Evolutionary conservation across 108 stramenopile species (phyloP).

Genomic region (Skeletonema menzelii): DNA sequence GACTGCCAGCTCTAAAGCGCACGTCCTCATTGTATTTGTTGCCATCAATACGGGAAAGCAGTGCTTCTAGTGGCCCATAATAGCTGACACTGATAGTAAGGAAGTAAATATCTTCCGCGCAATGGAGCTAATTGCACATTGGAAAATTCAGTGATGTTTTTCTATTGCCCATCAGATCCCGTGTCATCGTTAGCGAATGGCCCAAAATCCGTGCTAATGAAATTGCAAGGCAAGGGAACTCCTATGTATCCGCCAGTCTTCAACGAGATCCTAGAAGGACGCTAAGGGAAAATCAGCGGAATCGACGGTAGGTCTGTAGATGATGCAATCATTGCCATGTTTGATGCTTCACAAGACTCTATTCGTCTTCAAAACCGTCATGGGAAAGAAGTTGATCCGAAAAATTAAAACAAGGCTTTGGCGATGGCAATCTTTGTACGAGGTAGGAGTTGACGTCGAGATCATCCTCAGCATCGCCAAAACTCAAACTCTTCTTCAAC

Average conservation of each 20-base stretch:
- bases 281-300: slow-evolving; percentile 40
- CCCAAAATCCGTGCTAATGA: slow-evolving; percentile 25
- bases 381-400: slow-evolving; percentile 39
- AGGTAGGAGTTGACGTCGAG: slow-evolving; percentile 51
- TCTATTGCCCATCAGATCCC: too few species aligned
- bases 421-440: slow-evolving; percentile 37
- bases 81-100: too few species aligned
- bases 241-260: not conserved
- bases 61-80: too few species aligned
- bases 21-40: too few species aligned
- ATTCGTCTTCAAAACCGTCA: slow-evolving; percentile 41
- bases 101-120: too few species aligned
- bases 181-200: slow-evolving; percentile 51
- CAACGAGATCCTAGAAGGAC: too few species aligned
- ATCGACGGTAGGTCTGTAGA: slow-evolving; percentile 34
- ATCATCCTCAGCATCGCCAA: slow-evolving; percentile 32
- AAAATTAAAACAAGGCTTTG: slow-evolving; percentile 37
- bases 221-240: not conserved
- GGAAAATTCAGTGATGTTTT: too few species aligned
- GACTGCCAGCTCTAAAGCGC: too few species aligned
- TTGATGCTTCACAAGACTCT: slow-evolving; percentile 37
- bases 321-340: slow-evolving; percentile 57
- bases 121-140: too few species aligned
- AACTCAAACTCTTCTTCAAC: too few species aligned
- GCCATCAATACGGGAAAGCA: too few species aligned